These are phyloP conservation scores for Rhodotorula toruloides DNA, from an alignment of 768 basidiomycete species.

Conservation along the genomic window DNA sequence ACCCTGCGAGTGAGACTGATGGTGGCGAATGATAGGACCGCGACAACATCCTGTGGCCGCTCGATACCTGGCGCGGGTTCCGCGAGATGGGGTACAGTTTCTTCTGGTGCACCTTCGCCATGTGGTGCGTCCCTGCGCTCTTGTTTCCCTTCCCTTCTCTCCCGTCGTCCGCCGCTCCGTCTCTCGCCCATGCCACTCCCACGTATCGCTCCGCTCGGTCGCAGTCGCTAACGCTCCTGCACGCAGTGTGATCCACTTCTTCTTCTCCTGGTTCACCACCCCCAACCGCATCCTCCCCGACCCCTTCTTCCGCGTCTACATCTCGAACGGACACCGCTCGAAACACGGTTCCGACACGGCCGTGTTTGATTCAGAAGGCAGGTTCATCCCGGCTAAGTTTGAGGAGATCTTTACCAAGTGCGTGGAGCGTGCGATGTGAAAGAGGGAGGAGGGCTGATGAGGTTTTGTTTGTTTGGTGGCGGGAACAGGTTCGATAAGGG, in stretches of 20 bases:
- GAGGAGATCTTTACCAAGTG: slow-evolving; percentile 52
- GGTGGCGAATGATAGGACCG: too few relatives aligned
- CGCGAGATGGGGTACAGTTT: slow-evolving; percentile 51
- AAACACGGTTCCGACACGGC: slow-evolving; percentile 54
- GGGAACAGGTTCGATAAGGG: slow-evolving; percentile 22
- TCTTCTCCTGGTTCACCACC: slow-evolving; percentile 47
- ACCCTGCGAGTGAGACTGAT: too few relatives aligned
- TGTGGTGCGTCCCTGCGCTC: slow-evolving; percentile 30
- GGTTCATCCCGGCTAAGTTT: slow-evolving; percentile 51
- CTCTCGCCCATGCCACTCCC: slow-evolving; percentile 10
- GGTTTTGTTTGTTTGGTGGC: too few relatives aligned
- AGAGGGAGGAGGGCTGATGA: background rate
- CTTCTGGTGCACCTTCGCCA: slow-evolving; percentile 47
- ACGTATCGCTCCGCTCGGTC: background rate
- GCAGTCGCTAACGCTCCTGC: background rate
- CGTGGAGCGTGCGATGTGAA: background rate
- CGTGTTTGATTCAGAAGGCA: slow-evolving; percentile 50
- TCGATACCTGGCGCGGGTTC: slow-evolving; percentile 51
- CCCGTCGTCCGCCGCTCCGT: background rate
- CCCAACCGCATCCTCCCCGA: slow-evolving; percentile 50
- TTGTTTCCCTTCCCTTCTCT: background rate
- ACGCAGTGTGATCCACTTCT: slow-evolving; percentile 44
- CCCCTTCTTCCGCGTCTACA: slow-evolving; percentile 50
- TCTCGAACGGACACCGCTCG: slow-evolving; percentile 47
- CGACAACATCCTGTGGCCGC: slow-evolving; percentile 53